These are phyloP conservation scores for Saccharomyces kudriavzevii DNA, from an alignment of 805 yeast genomes.

Conservation along the genomic window DNA sequence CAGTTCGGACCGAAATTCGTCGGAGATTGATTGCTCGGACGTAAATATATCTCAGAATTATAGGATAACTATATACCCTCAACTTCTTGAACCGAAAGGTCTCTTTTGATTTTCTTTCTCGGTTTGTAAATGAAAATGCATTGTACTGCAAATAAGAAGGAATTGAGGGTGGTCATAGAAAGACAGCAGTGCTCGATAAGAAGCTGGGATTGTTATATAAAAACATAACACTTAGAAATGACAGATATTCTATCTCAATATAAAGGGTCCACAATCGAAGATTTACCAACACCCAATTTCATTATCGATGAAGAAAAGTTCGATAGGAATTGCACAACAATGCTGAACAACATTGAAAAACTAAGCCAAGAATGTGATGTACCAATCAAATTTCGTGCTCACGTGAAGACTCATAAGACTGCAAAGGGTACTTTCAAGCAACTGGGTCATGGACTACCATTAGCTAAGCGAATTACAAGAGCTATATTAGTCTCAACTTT, in stretches of 20 bases:
- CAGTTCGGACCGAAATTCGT: neutral
- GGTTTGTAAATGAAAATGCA: neutral
- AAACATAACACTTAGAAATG: conserved; percentile 2
- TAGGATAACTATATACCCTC: neutral
- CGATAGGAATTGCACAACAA: conserved; percentile 37
- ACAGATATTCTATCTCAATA: conserved; percentile 14
- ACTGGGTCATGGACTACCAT: conserved; percentile 36
- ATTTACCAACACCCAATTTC: conserved; percentile 42
- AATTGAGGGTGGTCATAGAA: neutral
- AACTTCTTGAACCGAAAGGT: neutral
- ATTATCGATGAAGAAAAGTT: conserved; percentile 35
- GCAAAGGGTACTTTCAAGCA: conserved; percentile 50
- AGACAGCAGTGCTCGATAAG: neutral
- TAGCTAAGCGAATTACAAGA: conserved; percentile 32
- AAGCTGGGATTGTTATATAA: neutral
- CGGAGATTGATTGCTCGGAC: neutral
- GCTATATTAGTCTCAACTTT: conserved; percentile 62
- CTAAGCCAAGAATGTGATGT: conserved; percentile 26
- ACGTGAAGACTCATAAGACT: conserved; percentile 70
- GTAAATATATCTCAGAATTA: neutral
- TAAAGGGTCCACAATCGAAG: conserved; percentile 31
- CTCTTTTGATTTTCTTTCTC: neutral
- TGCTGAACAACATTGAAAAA: conserved; percentile 39
- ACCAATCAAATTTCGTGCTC: conserved; percentile 48
- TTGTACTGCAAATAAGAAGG: neutral